These are phyloP conservation scores for Plantago ovata DNA, from an alignment of 257 asterid species.

Conservation along the genomic window DNA sequence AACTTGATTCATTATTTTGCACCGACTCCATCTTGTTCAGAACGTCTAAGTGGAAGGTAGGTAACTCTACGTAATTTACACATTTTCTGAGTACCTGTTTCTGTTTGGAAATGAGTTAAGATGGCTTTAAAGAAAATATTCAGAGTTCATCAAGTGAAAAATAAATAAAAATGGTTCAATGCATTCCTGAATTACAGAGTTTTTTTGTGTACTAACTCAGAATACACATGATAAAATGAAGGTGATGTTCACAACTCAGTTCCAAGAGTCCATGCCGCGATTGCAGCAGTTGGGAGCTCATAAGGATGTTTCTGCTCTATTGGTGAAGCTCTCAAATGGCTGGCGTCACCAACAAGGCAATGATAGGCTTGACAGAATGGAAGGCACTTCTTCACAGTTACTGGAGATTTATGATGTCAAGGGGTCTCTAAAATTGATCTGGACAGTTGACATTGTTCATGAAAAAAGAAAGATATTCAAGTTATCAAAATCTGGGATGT, in stretches of 20 bases:
- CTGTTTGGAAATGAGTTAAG: too few species aligned
- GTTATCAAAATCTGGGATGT: constrained; percentile 44
- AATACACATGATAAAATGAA: not conserved
- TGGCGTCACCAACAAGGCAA: constrained; percentile 32
- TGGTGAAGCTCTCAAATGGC: constrained; percentile 49
- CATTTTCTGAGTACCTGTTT: too few species aligned
- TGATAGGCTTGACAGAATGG: not conserved
- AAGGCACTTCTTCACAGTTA: constrained; percentile 19
- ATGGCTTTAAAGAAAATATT: too few species aligned
- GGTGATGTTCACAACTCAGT: constrained; percentile 37
- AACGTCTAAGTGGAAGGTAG: constrained; percentile 44
- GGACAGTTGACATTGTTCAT: constrained; percentile 41
- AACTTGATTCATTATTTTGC: constrained; percentile 27
- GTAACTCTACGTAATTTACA: too few species aligned
- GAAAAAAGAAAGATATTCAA: constrained; percentile 23
- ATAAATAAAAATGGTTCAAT: too few species aligned
- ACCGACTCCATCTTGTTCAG: constrained; percentile 30
- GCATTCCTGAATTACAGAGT: too few species aligned
- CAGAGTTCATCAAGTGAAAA: too few species aligned
- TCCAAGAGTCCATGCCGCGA: constrained; percentile 33
- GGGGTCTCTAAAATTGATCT: constrained; percentile 31
- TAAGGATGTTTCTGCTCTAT: constrained; percentile 32
- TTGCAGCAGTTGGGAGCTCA: constrained; percentile 18
- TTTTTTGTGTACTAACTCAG: too few species aligned
- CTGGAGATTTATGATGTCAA: constrained; percentile 35